phyloP scores from a whole-genome alignment of 129 eudicot genomes.

The Silybum marianum region DNA sequence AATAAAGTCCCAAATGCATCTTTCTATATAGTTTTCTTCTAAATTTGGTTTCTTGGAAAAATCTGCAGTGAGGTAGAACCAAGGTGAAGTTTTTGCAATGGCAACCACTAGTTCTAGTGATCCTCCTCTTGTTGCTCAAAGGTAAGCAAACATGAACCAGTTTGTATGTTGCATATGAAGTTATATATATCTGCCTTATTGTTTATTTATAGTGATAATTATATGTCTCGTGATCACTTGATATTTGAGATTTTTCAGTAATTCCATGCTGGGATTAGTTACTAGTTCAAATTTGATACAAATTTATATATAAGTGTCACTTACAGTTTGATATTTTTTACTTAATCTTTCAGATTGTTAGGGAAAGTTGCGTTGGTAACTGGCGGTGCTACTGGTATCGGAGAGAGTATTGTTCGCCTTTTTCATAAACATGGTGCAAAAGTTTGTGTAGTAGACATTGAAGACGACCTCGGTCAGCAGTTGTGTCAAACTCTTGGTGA shows the following conservation, averaged over 20 bases:
- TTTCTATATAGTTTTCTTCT: background rate
- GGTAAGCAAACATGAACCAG: constrained; percentile 26
- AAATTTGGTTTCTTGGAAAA: background rate
- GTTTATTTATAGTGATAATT: too few relatives aligned
- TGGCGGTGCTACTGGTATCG: constrained; percentile 92
- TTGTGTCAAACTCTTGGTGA: constrained; percentile 50
- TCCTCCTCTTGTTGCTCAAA: constrained; percentile 42
- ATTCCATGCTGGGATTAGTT: too few relatives aligned
- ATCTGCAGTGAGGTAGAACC: constrained; percentile 20
- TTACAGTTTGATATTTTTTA: background rate
- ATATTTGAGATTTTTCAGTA: too few relatives aligned
- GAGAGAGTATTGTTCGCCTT: constrained; percentile 85
- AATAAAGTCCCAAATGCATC: background rate
- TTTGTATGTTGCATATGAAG: too few relatives aligned
- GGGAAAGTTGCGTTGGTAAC: constrained; percentile 92
- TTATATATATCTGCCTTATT: too few relatives aligned
- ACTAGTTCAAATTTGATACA: background rate
- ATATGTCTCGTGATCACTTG: too few relatives aligned
- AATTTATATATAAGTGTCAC: background rate
- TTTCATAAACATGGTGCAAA: constrained; percentile 84
- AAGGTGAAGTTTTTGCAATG: constrained; percentile 26
- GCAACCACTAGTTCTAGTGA: constrained; percentile 24
- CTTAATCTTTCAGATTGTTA: constrained; percentile 53
- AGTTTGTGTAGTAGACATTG: constrained; percentile 72
- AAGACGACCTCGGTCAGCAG: constrained; percentile 61